These are phyloP conservation scores for Alnus rubra DNA, from an alignment of 306 rosid genomes.

Conservation along the genomic window DNA sequence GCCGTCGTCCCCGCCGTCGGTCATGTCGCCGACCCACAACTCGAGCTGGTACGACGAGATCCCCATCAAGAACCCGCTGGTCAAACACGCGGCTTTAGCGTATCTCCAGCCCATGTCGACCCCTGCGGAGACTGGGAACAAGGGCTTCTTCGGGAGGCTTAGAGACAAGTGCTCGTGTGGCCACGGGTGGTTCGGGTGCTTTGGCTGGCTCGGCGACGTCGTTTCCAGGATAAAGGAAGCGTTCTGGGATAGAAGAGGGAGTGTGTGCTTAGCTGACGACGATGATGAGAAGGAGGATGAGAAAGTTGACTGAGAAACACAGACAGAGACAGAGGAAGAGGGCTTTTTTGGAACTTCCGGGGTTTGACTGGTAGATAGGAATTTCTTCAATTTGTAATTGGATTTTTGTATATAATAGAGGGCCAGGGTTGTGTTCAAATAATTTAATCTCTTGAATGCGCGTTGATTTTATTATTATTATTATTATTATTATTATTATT, in stretches of 20 bases:
- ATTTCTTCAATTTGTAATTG: conserved; percentile 8
- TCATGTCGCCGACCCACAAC: conserved; percentile 22
- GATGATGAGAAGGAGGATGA: conserved; percentile 3
- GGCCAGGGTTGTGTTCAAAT: not conserved
- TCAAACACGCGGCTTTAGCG: conserved; percentile 72
- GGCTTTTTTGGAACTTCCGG: conserved; percentile 2
- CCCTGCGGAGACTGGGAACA: conserved; percentile 9
- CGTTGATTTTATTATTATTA: no score
- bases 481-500: no score
- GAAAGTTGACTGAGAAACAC: conserved; percentile 29
- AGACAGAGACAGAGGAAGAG: not conserved
- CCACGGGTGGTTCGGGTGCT: conserved; percentile 33
- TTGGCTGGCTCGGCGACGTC: conserved; percentile 36
- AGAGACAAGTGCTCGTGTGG: conserved; percentile 29
- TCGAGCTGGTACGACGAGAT: conserved; percentile 57
- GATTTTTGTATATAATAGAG: not conserved
- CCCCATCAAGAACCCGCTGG: conserved; percentile 61
- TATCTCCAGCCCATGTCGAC: conserved; percentile 63
- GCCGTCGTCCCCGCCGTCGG: conserved; percentile 20
- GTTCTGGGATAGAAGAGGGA: not conserved
- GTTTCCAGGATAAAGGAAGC: not conserved
- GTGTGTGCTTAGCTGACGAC: not conserved
- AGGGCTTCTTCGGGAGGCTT: conserved; percentile 21
- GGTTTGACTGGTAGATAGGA: conserved; percentile 37
- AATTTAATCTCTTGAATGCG: not conserved